Evolutionary conservation across 768 basidiomycete species (phyloP).

Genomic region (Phanerochaete carnosa): DNA sequence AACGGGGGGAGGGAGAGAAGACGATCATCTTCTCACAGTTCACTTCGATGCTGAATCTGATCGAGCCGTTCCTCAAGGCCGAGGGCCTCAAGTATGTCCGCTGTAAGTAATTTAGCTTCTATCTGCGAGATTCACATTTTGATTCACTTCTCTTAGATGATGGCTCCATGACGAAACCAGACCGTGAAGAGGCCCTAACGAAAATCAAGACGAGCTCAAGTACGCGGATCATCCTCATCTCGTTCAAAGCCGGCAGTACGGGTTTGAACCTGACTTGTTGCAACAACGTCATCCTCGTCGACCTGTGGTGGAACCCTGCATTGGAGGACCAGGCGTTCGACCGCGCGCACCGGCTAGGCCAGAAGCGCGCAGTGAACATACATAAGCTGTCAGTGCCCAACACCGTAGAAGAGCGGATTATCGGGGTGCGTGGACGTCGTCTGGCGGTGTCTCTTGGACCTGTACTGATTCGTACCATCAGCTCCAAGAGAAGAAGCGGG

Average conservation of each 20-base stretch:
- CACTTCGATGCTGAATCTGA: slow-evolving; percentile 81
- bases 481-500: slow-evolving; percentile 92
- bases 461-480: slow-evolving; percentile 22
- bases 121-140: background rate
- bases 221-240: slow-evolving; percentile 83
- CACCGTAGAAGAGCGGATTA: slow-evolving; percentile 86
- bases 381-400: slow-evolving; percentile 85
- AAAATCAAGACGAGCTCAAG: slow-evolving; percentile 60
- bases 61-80: slow-evolving; percentile 78
- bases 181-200: slow-evolving; percentile 72
- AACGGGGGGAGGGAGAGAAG: slow-evolving; percentile 59
- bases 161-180: slow-evolving; percentile 75
- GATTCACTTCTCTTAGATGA: slow-evolving; percentile 58
- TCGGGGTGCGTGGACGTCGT: slow-evolving; percentile 43
- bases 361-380: slow-evolving; percentile 82
- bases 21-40: slow-evolving; percentile 97
- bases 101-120: slow-evolving; percentile 54
- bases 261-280: slow-evolving; percentile 91
- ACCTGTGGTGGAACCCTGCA: slow-evolving; percentile 95
- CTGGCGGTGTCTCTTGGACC: background rate
- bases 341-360: slow-evolving; percentile 86
- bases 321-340: slow-evolving; percentile 94
- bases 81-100: slow-evolving; percentile 71
- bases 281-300: slow-evolving; percentile 91
- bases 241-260: slow-evolving; percentile 95